These are phyloP conservation scores for Eimeria nieschulzi DNA, from an alignment of 169 alveolate genomes.

Conservation along the genomic window DNA sequence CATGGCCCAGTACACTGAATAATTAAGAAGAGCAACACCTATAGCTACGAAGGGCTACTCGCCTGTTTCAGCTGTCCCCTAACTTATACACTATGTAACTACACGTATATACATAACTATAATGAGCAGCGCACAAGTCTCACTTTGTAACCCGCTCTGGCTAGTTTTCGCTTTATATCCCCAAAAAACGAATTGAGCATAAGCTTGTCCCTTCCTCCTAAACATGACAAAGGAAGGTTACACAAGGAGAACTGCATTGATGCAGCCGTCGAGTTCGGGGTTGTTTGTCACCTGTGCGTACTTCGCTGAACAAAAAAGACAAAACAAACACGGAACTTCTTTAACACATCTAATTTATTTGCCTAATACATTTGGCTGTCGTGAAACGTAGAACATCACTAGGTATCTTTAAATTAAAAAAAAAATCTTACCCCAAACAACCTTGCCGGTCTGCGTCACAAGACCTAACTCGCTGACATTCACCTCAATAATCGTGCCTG, in stretches of 20 bases:
- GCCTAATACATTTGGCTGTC: too few relatives aligned
- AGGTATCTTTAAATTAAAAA: too few relatives aligned
- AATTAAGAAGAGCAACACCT: too few relatives aligned
- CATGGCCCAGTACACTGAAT: too few relatives aligned
- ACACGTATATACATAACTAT: too few relatives aligned
- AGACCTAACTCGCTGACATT: conserved; percentile 99
- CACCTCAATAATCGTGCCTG: conserved; percentile 97
- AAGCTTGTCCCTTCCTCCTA: background rate
- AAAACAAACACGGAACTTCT: background rate
- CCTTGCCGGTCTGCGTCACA: conserved; percentile 99
- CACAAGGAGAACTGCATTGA: conserved; percentile 97
- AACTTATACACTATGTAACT: too few relatives aligned
- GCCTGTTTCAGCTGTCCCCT: too few relatives aligned
- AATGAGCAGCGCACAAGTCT: too few relatives aligned
- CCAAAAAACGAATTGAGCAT: background rate
- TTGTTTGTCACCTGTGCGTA: conserved; percentile 99
- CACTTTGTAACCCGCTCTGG: too few relatives aligned
- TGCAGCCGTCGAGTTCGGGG: conserved; percentile 99
- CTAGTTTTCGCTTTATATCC: background rate
- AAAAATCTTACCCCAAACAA: conserved; percentile 96
- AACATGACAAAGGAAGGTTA: conserved; percentile 71
- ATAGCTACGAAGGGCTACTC: too few relatives aligned
- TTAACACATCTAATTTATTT: background rate
- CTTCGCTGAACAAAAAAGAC: conserved; percentile 71
- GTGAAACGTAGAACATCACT: too few relatives aligned